Evolutionary conservation across 2,329 filamentous ascomycete genomes (phyloP).

Genomic region (Fusarium falciforme): DNA sequence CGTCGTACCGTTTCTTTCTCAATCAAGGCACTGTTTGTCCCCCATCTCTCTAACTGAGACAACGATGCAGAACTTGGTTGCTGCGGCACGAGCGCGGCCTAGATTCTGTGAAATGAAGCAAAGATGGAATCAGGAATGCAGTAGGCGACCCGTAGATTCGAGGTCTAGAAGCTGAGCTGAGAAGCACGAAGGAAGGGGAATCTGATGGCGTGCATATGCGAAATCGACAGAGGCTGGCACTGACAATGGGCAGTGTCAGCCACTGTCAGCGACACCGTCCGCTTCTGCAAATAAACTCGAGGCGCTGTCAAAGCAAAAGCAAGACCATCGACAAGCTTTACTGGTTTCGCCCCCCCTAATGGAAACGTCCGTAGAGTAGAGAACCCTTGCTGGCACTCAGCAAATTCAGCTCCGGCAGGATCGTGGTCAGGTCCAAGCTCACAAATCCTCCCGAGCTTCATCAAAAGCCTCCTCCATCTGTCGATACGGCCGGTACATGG

Average conservation of each 20-base stretch:
- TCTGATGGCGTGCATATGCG: neutral
- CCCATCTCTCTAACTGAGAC: neutral
- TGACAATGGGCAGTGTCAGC: neutral
- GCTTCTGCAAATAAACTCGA: neutral
- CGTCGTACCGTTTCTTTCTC: neutral
- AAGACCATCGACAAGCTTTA: neutral
- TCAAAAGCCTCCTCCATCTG: neutral
- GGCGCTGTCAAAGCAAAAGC: neutral
- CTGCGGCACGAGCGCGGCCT: neutral
- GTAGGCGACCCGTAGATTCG: neutral
- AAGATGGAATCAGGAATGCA: neutral
- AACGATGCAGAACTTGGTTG: neutral
- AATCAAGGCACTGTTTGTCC: neutral
- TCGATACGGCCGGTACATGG: neutral
- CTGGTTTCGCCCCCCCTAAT: conserved; percentile 13
- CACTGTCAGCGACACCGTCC: neutral
- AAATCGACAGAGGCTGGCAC: neutral
- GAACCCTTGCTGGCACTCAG: conserved; percentile 1
- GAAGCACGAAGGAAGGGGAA: neutral
- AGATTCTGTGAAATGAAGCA: neutral
- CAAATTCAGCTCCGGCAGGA: neutral
- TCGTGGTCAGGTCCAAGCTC: neutral
- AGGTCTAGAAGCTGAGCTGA: neutral
- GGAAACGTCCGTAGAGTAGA: conserved; percentile 25
- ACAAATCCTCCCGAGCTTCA: neutral